These are phyloP conservation scores for Penicillium angulare DNA, from an alignment of 495 filamentous ascomycete species.

Conservation along the genomic window DNA sequence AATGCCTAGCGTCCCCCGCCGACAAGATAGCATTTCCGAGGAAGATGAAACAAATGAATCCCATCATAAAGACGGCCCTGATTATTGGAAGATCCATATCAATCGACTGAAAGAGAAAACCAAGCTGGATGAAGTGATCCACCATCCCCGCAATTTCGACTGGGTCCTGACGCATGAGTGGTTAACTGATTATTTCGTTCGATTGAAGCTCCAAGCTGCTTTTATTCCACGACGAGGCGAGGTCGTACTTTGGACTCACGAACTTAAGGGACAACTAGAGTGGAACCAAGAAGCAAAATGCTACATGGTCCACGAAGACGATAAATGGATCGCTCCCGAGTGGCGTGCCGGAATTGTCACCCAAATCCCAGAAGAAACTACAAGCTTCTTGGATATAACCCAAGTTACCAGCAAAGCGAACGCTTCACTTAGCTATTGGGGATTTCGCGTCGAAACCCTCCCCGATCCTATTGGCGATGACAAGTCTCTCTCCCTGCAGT, in stretches of 20 bases:
- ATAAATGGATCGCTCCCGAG: constrained; percentile 34
- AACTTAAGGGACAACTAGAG: constrained; percentile 37
- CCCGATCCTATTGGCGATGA: constrained; percentile 48
- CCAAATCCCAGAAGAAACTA: constrained; percentile 46
- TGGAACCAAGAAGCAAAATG: constrained; percentile 26
- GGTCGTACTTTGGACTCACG: constrained; percentile 52
- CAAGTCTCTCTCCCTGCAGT: constrained; percentile 51
- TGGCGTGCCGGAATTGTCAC: constrained; percentile 60
- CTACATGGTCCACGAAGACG: constrained; percentile 34
- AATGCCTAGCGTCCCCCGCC: too few relatives aligned
- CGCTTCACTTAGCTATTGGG: constrained; percentile 46
- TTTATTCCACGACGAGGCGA: constrained; percentile 59
- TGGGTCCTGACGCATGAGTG: constrained; percentile 47
- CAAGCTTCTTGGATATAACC: constrained; percentile 43
- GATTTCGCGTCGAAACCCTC: constrained; percentile 57
- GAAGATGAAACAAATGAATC: background rate
- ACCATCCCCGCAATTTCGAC: constrained; percentile 51
- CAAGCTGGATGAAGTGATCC: constrained; percentile 40
- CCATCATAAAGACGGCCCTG: constrained; percentile 47
- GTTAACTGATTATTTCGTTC: constrained; percentile 34
- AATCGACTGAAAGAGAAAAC: constrained; percentile 44
- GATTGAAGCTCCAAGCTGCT: constrained; percentile 40
- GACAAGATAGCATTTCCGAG: too few relatives aligned
- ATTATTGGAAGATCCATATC: constrained; percentile 50
- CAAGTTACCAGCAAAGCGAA: constrained; percentile 33